These are phyloP conservation scores for Roridomyces roridus DNA, from an alignment of 768 basidiomycete species.

Conservation along the genomic window DNA sequence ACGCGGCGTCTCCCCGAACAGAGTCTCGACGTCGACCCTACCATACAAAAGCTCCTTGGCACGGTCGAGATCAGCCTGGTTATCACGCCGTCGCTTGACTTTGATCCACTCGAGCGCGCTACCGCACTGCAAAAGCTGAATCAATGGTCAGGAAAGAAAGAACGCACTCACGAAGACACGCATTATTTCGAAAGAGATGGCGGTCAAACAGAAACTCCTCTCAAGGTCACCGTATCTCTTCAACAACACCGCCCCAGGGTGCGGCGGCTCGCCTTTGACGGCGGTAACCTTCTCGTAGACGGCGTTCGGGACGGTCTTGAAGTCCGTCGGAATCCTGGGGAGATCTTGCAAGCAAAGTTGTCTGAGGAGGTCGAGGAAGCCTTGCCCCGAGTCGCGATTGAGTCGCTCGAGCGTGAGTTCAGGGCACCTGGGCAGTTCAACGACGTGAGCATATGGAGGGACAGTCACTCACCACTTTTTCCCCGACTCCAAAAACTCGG, in stretches of 20 bases:
- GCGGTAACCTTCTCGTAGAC: conserved; percentile 19
- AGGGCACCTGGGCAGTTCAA: conserved; percentile 17
- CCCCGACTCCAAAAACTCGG: conserved; percentile 23
- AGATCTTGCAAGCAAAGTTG: conserved; percentile 16
- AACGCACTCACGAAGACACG: too few relatives aligned
- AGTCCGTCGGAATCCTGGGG: conserved; percentile 15
- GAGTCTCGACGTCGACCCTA: conserved; percentile 4
- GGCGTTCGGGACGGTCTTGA: conserved; percentile 11
- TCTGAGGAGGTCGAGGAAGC: conserved; percentile 18
- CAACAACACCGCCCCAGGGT: conserved; percentile 7
- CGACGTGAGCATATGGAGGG: neutral
- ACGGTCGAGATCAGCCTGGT: too few relatives aligned
- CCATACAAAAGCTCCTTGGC: conserved; percentile 25
- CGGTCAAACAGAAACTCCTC: conserved; percentile 14
- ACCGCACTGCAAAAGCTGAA: too few relatives aligned
- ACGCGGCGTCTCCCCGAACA: conserved; percentile 5
- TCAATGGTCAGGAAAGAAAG: too few relatives aligned
- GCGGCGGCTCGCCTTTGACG: neutral
- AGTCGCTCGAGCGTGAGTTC: conserved; percentile 23
- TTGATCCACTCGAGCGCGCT: too few relatives aligned
- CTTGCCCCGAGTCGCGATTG: conserved; percentile 19
- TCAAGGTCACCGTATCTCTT: neutral
- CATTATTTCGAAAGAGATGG: too few relatives aligned
- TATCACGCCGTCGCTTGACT: too few relatives aligned
- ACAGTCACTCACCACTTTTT: neutral